Base-by-base conservation (phyloP, 805 yeast genomes). In the Tetrapisispora arboricola region DNA sequence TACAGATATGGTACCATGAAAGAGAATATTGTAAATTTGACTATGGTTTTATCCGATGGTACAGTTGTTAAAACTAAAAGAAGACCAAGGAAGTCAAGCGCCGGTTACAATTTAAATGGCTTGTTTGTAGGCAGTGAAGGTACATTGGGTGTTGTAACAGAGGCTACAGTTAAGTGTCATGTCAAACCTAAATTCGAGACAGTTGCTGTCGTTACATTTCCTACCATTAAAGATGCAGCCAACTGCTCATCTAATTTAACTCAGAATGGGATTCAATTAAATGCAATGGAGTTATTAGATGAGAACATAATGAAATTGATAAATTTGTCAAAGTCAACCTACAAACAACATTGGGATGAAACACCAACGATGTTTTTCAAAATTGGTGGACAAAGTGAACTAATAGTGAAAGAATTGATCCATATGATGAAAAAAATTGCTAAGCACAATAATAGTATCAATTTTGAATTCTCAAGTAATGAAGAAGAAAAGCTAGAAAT, bases 41-140 rank as follows among this genome's bases (percentile, higher is more conserved):
- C 85, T 1, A 84, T 83, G 18, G 92, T 84, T 6, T 60, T 83
- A 34, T 84, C 92, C 12, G 94, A 83, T 60, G 94, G 94, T 2
- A 78, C 87, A 1, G 64, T 84, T 26, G 66, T 83, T 37, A 84
- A 80, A 62, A 84, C 94, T 1, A 75, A 75, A 45, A 67, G 90
- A 54, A 68, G 92, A 55, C 88, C 92, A 3, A 70, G 84, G 51
- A 83, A 84, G 50, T 73, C 87, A 2, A 71, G 84, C 46, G 88
- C 90, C 8, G 94, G 94, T 11, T 83, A 83, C 55, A 82, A 81
- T 51, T 65, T 83, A 55, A 84, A 83, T 37, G 79, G 81, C n/a
- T 58, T 83, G 44, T 80, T 83, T 54, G 66, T 79, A 39, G 92
- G 94, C 0, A 70, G 81, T 33, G 92, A 84, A 51, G 92, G 94